Base-by-base conservation (phyloP, 2,329 filamentous ascomycete genomes). In the Cephalotrichum gorgonifer region DNA sequence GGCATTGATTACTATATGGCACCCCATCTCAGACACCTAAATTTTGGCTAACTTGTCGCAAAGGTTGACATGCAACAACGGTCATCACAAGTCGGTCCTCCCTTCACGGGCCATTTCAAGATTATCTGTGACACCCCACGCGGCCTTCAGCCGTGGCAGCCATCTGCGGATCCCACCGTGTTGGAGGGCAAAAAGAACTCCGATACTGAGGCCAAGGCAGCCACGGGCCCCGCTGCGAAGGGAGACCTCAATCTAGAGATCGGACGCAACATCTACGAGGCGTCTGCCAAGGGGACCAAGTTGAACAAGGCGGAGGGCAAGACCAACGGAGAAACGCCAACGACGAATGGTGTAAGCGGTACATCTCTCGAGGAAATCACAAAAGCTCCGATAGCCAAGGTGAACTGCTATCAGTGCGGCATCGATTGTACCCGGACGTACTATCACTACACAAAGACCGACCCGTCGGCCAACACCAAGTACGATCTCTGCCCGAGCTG, bases 51-150 rank as follows among this genome's bases (percentile, higher is more conserved):
- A 49, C 26, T 27, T 9, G 26, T 30, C 8, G 43, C 9, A 14
- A 54, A 97, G 91, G 91, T 98, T 60, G 93, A 98, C 67, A 88
- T 91, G 27, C 91, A 96, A 62, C 90, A 93, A 56, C 81, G 93
- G 51, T 93, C 93, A 9, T 96, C 93, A 2, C 93, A 90, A 64
- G 91, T 97, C 56, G 91, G 91, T 1, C 91, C 93, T 3, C 93
- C 93, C 6, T 97, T 96, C 61, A 98, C 93, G 4, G 93, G 93
- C 35, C 93, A 98, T 65, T 98, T 98, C 77, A 86, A 88, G 64
- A 84, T 97, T 53, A 91, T 91, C 50, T 93, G 89, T 61, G 93
- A 98, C 64, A 98, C 93, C 1, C 93, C 93, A 48, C 83, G 93
- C 51, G 93, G 93, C 33, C 77, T 98, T 47, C 91, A 97, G 64